Evolutionary conservation across 1,284 basidiomycete species (phyloP).

Genomic region (Naganishia cerealis): DNA sequence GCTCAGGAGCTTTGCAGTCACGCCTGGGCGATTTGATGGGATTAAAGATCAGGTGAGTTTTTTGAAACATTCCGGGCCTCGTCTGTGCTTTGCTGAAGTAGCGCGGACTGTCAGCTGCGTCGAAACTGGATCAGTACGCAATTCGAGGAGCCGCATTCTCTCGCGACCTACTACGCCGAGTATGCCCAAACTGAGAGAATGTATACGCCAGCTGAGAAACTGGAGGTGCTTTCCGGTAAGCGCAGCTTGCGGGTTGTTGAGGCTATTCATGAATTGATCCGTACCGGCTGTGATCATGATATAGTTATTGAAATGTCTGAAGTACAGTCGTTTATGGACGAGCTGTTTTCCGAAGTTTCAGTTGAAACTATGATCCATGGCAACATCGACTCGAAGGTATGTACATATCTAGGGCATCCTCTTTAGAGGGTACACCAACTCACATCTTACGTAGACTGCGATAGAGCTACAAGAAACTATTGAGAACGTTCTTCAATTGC

Average conservation of each 20-base stretch:
- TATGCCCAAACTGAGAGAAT: constrained; percentile 70
- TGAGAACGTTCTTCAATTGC: constrained; percentile 67
- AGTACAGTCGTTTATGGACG: constrained; percentile 65
- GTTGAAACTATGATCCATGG: constrained; percentile 79
- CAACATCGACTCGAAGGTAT: constrained; percentile 78
- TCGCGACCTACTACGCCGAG: constrained; percentile 77
- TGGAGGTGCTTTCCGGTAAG: constrained; percentile 73
- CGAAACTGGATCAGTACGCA: constrained; percentile 82
- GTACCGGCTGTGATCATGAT: constrained; percentile 40
- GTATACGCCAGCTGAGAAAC: constrained; percentile 78
- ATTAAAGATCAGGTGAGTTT: constrained; percentile 69
- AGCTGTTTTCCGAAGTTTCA: constrained; percentile 69
- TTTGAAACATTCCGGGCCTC: background rate
- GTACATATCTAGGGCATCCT: constrained; percentile 39
- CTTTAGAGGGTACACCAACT: too few species aligned
- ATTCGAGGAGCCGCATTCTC: constrained; percentile 77
- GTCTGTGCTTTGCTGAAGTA: background rate
- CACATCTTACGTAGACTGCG: constrained; percentile 63
- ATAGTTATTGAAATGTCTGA: constrained; percentile 70
- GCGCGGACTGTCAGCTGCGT: constrained; percentile 58
- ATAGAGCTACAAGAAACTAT: constrained; percentile 69
- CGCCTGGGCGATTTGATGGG: constrained; percentile 71
- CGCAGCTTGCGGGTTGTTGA: background rate
- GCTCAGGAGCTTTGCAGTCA: constrained; percentile 65
- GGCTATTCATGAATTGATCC: background rate